Evolutionary conservation across 192 early-diverging fungal genomes (phyloP).

Genomic region (Diversispora eburnea): DNA sequence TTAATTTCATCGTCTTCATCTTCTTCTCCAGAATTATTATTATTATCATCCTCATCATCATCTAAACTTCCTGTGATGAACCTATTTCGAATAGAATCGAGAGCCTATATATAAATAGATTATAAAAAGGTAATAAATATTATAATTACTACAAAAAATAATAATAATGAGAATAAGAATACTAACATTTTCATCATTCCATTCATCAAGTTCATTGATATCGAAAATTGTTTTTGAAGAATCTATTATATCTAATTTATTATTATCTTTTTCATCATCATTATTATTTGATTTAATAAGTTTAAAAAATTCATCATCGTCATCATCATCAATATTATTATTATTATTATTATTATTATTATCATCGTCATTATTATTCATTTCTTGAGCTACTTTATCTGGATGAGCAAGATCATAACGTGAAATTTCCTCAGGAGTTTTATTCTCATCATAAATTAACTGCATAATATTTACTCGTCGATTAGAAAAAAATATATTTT

Average conservation of each 20-base stretch:
- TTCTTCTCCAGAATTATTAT: conserved; percentile 43
- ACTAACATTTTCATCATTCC: conserved; percentile 63
- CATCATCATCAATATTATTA: conserved; percentile 46
- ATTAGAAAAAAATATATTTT: conserved; percentile 48
- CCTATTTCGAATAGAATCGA: conserved; percentile 67
- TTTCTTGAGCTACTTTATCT: conserved; percentile 41
- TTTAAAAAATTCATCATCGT: conserved; percentile 61
- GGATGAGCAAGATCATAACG: conserved; percentile 38
- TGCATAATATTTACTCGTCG: conserved; percentile 84
- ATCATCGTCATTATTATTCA: conserved; percentile 36
- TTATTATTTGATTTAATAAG: conserved; percentile 33
- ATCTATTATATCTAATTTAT: conserved; percentile 54
- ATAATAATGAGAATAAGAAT: neutral
- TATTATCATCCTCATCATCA: conserved; percentile 35
- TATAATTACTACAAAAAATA: neutral
- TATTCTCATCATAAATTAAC: conserved; percentile 71
- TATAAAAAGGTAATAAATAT: conserved; percentile 10
- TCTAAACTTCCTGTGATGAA: conserved; percentile 73
- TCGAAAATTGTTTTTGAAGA: conserved; percentile 62
- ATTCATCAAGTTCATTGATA: conserved; percentile 58
- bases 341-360: conserved; percentile 39
- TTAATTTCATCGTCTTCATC: conserved; percentile 55
- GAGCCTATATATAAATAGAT: conserved; percentile 26
- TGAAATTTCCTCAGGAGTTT: conserved; percentile 50
- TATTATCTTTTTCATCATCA: conserved; percentile 29